These are phyloP conservation scores for Amanita subjunquillea DNA, from an alignment of 768 basidiomycete genomes.

Conservation along the genomic window DNA sequence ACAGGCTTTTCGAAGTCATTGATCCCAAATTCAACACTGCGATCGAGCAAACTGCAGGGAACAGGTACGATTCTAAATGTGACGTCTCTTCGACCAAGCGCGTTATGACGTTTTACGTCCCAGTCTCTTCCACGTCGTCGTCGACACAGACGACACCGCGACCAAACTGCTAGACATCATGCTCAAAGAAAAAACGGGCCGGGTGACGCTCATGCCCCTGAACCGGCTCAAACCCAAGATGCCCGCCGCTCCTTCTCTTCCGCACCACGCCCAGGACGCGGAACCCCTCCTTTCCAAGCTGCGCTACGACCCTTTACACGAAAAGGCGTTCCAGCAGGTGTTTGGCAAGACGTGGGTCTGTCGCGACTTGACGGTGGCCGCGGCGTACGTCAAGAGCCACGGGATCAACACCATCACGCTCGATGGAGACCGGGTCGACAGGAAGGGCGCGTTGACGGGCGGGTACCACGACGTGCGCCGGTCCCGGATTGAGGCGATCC, in stretches of 20 bases:
- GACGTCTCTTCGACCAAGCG: conserved; percentile 4
- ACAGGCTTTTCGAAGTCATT: conserved; percentile 84
- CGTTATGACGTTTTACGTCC: background rate
- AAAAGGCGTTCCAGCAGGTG: conserved; percentile 90
- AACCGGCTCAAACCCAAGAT: conserved; percentile 81
- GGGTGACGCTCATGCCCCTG: conserved; percentile 97
- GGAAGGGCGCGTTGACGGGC: conserved; percentile 92
- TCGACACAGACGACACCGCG: conserved; percentile 93
- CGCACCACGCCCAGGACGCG: conserved; percentile 58
- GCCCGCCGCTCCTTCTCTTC: conserved; percentile 33
- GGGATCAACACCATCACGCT: conserved; percentile 95
- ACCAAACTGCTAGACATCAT: conserved; percentile 86
- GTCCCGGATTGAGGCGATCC: conserved; percentile 84
- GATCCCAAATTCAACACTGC: conserved; percentile 87
- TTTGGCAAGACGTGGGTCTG: conserved; percentile 98
- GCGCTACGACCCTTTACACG: conserved; percentile 55
- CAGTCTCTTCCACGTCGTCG: conserved; percentile 91
- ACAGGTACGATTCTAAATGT: conserved; percentile 46
- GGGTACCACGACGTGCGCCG: conserved; percentile 91
- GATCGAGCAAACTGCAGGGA: conserved; percentile 91
- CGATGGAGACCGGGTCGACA: conserved; percentile 95
- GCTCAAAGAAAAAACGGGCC: conserved; percentile 87
- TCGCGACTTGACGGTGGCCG: conserved; percentile 83
- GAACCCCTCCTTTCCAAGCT: conserved; percentile 80
- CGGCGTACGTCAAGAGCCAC: conserved; percentile 90